Base-by-base conservation (phyloP, 305 asterid genomes). In the Solanum aculeatissimum region DNA sequence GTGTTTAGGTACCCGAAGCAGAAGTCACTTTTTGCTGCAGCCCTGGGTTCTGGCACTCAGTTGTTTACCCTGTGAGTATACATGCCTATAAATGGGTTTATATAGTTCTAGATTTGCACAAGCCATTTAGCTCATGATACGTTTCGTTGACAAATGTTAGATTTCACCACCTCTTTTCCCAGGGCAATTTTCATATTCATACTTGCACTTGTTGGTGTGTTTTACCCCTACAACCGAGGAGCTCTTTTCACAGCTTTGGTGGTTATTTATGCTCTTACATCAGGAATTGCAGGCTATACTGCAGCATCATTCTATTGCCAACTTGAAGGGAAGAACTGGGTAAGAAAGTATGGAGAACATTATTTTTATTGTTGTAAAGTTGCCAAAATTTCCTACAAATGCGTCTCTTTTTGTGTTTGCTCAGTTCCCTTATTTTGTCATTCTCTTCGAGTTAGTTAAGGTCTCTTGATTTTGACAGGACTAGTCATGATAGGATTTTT, bases 261-360 rank as follows among this genome's bases (percentile, higher is more conserved):
- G 57, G 88, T 89, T 69, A 88, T 89, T 38, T 89, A 88, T 54
- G 90, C 90, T 2, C 88, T 89, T 65, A 89, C 92, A 29, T 89
- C 92, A 84, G 92, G 92, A 21, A 89, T 88, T 81, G 92, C 92
- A 7, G 92, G 92, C 66, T 88, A 88, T 47, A 89, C 92, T 60
- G 86, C 92, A 43, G 58, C 92, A 19, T 89, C 92, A 54, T 89
- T 86, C 87, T 89, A 89, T 72, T 75, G 86, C 80, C 92, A 89
- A 79, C 86, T 89, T 5, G 92, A 89, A 83, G 92, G 92, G 43
- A 81, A 84, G 81, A 89, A 89, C 58, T 89, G 92, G 92, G 92
- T 89, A 89, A 83, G 89, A 68, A 15, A 83, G 53, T 32, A 38
- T 6, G 15, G 27, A 18, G 38, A 9, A 25, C 25, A 38, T 21